Conservation (phyloP, 2,329 filamentous ascomycete genomes). For the Hypoxylon sp. region DNA sequence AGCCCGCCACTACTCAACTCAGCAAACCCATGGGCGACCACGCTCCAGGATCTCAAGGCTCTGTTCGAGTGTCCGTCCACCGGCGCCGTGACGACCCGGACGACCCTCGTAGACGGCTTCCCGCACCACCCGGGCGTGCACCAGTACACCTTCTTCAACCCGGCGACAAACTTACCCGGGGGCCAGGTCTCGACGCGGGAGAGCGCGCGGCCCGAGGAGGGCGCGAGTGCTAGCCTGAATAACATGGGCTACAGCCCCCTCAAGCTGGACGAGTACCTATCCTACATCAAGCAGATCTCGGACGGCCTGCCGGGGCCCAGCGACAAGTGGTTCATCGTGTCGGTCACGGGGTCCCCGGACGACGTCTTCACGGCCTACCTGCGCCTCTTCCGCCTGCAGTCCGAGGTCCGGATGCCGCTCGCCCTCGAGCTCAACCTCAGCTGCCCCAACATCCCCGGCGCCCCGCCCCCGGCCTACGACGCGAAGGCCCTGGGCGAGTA, state of each 20-base stretch:
- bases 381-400: slow-evolving; percentile 60
- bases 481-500: slow-evolving; percentile 67
- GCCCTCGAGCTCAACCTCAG: slow-evolving; percentile 84
- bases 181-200: slow-evolving; percentile 37
- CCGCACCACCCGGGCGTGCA: slow-evolving; percentile 71
- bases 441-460: slow-evolving; percentile 80
- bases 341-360: slow-evolving; percentile 74
- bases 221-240: slow-evolving; percentile 70
- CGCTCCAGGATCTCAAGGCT: slow-evolving; percentile 69
- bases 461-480: slow-evolving; percentile 80
- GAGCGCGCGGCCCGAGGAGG: slow-evolving; percentile 2
- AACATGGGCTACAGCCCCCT: slow-evolving; percentile 81
- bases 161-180: slow-evolving; percentile 50
- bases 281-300: slow-evolving; percentile 66
- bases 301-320: slow-evolving; percentile 11
- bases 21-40: slow-evolving; percentile 82
- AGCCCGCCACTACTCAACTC: slow-evolving; percentile 80
- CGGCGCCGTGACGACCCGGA: slow-evolving; percentile 82
- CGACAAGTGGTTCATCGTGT: slow-evolving; percentile 76
- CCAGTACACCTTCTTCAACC: slow-evolving; percentile 76
- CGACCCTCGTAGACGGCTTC: slow-evolving; percentile 76
- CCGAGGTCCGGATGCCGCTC: slow-evolving; percentile 57
- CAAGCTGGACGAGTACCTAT: slow-evolving; percentile 71
- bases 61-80: slow-evolving; percentile 75
- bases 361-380: slow-evolving; percentile 72